phyloP scores from a whole-genome alignment of 805 yeast genomes.

The Ogataea nitratoaversa region DNA sequence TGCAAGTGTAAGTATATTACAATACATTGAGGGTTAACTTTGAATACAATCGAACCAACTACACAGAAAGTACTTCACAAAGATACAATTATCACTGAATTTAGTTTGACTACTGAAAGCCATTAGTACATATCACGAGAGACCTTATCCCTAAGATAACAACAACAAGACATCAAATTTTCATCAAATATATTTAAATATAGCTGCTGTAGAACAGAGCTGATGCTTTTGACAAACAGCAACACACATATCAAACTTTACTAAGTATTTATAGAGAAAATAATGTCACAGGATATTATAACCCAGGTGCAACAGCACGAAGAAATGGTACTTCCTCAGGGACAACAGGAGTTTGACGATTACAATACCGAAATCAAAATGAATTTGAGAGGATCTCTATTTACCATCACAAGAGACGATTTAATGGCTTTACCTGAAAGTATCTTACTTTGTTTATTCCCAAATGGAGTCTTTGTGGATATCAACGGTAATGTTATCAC shows the following conservation, averaged over 20 bases:
- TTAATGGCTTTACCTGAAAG: slow-evolving; percentile 90
- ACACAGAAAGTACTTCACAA: no score
- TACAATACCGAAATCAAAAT: slow-evolving; percentile 67
- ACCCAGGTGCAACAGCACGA: slow-evolving; percentile 59
- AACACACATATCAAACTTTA: background rate
- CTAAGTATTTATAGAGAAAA: background rate
- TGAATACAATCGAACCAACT: no score
- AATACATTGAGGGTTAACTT: no score
- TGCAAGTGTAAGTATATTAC: no score
- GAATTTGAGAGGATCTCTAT: slow-evolving; percentile 69
- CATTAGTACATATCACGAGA: no score
- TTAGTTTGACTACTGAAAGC: no score
- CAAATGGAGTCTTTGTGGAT: slow-evolving; percentile 85
- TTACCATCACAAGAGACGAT: slow-evolving; percentile 81
- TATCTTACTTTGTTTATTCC: slow-evolving; percentile 78
- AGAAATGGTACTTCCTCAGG: slow-evolving; percentile 15
- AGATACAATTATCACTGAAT: no score
- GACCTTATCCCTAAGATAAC: no score
- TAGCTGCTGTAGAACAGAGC: no score
- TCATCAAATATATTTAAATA: no score
- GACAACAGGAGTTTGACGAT: slow-evolving; percentile 35
- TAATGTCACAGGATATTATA: slow-evolving; percentile 43
- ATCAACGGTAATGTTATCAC: slow-evolving; percentile 71
- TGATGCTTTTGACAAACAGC: no score
- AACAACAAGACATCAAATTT: no score